A percentile compares a stretch with the other conserved stretches of the same genome.
phyloP scores from a whole-genome alignment of 1,284 basidiomycete species.

The Puccinia horiana region DNA sequence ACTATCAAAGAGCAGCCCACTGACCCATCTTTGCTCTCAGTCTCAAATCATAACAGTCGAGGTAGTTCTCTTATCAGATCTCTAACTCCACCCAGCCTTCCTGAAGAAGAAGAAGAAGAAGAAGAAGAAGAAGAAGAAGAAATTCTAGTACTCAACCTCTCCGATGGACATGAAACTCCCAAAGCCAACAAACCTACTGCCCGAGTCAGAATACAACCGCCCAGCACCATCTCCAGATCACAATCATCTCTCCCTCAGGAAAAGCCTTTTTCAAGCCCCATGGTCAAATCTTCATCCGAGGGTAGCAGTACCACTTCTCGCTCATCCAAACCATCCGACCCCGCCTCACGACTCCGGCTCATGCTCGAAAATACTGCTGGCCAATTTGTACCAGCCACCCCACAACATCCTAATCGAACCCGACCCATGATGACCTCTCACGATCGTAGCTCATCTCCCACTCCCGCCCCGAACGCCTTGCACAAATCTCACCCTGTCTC shows the following conservation, averaged over 20 bases:
- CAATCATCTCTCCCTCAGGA: background rate
- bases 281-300: constrained; percentile 42
- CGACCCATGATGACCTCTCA: background rate
- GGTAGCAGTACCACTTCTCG: background rate
- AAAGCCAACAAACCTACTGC: background rate
- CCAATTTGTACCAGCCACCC: constrained; percentile 45
- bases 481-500: constrained; percentile 33
- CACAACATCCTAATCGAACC: constrained; percentile 24
- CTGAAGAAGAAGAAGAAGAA: constrained; percentile 6
- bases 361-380: constrained; percentile 46
- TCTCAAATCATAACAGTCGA: background rate
- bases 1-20: no score
- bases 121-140: background rate
- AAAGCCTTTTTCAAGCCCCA: background rate
- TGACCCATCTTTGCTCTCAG: constrained; percentile 4
- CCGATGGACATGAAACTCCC: constrained; percentile 11
- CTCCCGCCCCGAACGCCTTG: background rate
- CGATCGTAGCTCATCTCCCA: background rate
- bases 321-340: background rate
- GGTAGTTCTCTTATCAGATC: constrained; percentile 28
- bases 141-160: background rate
- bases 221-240: background rate
- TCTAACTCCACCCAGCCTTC: constrained; percentile 22
- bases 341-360: constrained; percentile 13
- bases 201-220: background rate